Base-by-base conservation (phyloP, 1,284 basidiomycete species). In the Boletus sp. region DNA sequence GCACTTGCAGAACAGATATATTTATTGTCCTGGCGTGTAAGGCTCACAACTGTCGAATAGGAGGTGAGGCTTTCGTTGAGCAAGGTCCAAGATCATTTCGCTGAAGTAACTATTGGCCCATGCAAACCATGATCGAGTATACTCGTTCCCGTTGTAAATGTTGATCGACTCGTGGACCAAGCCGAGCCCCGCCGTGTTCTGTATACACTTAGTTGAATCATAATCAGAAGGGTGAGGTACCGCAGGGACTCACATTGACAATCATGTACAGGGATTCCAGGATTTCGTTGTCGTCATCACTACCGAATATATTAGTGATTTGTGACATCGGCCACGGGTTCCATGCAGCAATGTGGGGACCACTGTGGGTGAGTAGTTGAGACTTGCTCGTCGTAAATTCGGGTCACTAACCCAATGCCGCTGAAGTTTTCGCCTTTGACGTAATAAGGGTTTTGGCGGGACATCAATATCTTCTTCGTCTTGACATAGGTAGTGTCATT, bases 311-410 rank as follows among this genome's bases (percentile, higher is more conserved):
- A 18, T 84, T 82, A 22, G 84, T 85, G 39, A 91, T 83, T 49
- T 85, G 84, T 15, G 88, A 88, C 89, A 91, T 92, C 1, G 89
- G 89, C 89, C 89, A 91, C 56, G 88, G 88, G 67, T 88, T 77
- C 82, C 82, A 87, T 15, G 83, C 81, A 66, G 86, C 82, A 52
- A 86, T 82, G 69, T 91, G 89, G 36, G 89, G 89, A 2, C 89
- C 88, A 44, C 88, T 89, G 64, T 42, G 31, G 33, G 51, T 33
- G 55, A 48, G 49, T 42, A n/a, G 20, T 41, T 66, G 42, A 59
- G 44, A 47, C 5, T 29, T 29, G 45, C 24, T 47, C 36, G 8
- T 49, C 48, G 15, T 2, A 49, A 50, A 24, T 56, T 43, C n/a
- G 36, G 20, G n/a, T 31, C 13, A 74, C 80, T 37, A 66, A 89